Percentiles rank a stretch among this genome's conserved stretches.
Evolutionary conservation across 257 asterid genomes (phyloP).

Genomic region (Echium plantagineum): DNA sequence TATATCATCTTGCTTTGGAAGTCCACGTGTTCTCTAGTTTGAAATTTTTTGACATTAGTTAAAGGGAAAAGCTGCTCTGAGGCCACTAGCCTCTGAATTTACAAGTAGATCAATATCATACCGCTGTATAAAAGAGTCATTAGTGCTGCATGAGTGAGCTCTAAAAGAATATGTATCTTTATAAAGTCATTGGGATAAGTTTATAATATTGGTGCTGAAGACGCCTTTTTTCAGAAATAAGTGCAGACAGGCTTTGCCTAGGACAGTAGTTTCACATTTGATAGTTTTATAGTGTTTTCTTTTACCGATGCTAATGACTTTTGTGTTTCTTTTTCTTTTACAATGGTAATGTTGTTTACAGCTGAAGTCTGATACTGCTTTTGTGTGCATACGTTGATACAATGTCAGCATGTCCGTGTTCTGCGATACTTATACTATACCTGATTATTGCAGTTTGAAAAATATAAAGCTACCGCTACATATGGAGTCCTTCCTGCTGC

Average conservation of each 20-base stretch:
- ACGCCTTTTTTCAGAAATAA: neutral
- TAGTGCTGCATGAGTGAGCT: neutral
- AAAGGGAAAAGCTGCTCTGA: neutral
- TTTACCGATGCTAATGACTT: too few relatives aligned
- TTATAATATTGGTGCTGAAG: neutral
- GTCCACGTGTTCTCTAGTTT: neutral
- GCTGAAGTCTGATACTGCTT: too few relatives aligned
- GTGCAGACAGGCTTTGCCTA: neutral
- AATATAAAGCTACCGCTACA: conserved; percentile 83
- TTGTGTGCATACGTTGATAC: neutral
- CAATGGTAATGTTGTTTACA: too few relatives aligned
- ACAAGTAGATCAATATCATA: neutral
- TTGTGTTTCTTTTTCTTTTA: too few relatives aligned
- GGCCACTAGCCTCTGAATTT: neutral
- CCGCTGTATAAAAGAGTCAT: neutral
- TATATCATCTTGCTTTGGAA: neutral
- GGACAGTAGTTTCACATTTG: neutral
- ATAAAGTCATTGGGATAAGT: neutral
- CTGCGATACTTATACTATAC: conserved; percentile 13
- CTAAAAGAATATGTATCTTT: neutral
- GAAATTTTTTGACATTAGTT: neutral
- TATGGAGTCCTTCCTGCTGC: conserved; percentile 98
- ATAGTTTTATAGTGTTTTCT: neutral
- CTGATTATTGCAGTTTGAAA: conserved; percentile 66
- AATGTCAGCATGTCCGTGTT: conserved; percentile 3